phyloP scores from a whole-genome alignment of 1,284 basidiomycete genomes.

The Melampsora americana region DNA sequence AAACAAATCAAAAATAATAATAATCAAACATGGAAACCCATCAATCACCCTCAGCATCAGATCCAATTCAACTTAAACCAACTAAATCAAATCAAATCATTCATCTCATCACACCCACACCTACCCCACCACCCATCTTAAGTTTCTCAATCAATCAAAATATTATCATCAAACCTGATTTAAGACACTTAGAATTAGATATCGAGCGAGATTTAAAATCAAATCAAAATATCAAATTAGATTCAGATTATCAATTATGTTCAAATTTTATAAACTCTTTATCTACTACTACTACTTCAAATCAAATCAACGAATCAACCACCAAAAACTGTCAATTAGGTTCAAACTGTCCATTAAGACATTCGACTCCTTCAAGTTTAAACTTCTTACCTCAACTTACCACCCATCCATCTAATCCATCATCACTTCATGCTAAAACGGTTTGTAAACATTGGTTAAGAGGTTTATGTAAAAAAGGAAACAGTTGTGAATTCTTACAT shows the following conservation, averaged over 20 bases:
- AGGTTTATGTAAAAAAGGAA: slow-evolving; percentile 96
- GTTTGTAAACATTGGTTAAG: slow-evolving; percentile 99
- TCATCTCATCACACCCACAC: not conserved
- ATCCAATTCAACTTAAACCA: too few relatives aligned
- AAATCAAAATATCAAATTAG: slow-evolving; percentile 80
- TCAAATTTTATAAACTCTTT: slow-evolving; percentile 28
- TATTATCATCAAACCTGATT: slow-evolving; percentile 71
- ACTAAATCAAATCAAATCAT: too few relatives aligned
- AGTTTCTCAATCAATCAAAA: slow-evolving; percentile 1
- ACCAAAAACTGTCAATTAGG: slow-evolving; percentile 90
- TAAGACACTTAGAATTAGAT: slow-evolving; percentile 84
- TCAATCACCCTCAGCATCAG: too few relatives aligned
- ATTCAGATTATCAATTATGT: slow-evolving; percentile 57
- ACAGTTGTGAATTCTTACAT: slow-evolving; percentile 96
- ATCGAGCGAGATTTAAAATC: slow-evolving; percentile 80
- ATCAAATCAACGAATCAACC: slow-evolving; percentile 7
- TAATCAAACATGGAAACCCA: too few relatives aligned
- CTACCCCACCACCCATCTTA: slow-evolving; percentile 1
- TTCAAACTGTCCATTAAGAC: slow-evolving; percentile 79
- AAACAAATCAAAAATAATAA: too few relatives aligned
- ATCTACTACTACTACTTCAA: not conserved
- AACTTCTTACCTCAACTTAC: slow-evolving; percentile 83
- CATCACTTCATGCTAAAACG: slow-evolving; percentile 50
- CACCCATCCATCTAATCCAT: slow-evolving; percentile 61
- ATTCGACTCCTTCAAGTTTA: slow-evolving; percentile 74